Conservation (phyloP, 495 filamentous ascomycete species). For the Penicillium longicatenatum region DNA sequence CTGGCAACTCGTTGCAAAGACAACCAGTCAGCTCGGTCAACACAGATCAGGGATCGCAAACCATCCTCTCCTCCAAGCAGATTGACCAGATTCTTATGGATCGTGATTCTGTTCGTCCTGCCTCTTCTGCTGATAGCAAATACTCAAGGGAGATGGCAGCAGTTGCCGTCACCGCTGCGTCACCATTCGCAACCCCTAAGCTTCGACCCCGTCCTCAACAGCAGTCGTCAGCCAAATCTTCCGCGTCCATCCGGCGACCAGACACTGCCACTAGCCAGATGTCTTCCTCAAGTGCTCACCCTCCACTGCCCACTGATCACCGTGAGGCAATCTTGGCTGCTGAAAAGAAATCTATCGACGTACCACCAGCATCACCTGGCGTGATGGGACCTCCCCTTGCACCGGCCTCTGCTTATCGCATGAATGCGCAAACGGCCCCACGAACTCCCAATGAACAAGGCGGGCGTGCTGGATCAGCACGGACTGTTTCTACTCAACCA, state of each 20-base stretch:
- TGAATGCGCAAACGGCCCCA: constrained; percentile 55
- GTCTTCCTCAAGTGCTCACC: constrained; percentile 50
- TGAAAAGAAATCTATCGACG: constrained; percentile 55
- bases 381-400: constrained; percentile 85
- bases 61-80: constrained; percentile 68
- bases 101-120: constrained; percentile 33
- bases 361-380: constrained; percentile 43
- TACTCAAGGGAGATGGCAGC: constrained; percentile 33
- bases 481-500: constrained; percentile 50
- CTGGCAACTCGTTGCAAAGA: constrained; percentile 42
- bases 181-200: constrained; percentile 44
- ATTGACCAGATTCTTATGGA: constrained; percentile 67
- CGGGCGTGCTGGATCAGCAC: constrained; percentile 55
- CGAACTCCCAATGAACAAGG: constrained; percentile 64
- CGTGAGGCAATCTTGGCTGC: constrained; percentile 83
- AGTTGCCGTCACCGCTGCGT: constrained; percentile 16
- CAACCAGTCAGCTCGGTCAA: constrained; percentile 45
- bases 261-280: constrained; percentile 68
- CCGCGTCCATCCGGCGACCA: constrained; percentile 53
- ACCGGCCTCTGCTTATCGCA: constrained; percentile 76
- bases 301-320: constrained; percentile 81
- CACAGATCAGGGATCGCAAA: constrained; percentile 72
- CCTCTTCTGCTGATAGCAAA: constrained; percentile 39
- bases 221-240: constrained; percentile 34
- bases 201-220: constrained; percentile 39